phyloP scores from a whole-genome alignment of 176 grass and related monocot genomes.

The Eremochloa ophiuroides region DNA sequence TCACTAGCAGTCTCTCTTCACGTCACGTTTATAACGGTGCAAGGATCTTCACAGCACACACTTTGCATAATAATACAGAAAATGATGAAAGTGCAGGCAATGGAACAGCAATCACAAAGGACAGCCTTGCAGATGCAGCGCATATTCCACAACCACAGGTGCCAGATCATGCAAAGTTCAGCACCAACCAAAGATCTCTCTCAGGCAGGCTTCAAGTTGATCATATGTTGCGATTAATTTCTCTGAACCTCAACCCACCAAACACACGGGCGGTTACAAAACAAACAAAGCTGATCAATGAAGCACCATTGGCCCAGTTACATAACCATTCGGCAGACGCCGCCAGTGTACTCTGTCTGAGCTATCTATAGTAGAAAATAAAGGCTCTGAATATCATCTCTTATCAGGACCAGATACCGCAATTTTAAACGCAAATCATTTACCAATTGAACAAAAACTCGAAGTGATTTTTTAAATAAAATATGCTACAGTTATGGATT shows the following conservation, averaged over 20 bases:
- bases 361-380: not conserved
- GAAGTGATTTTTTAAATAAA: not conserved
- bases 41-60: too few relatives aligned
- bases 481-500: conserved; percentile 21
- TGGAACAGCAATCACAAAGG: not conserved
- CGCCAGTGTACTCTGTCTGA: not conserved
- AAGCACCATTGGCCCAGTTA: not conserved
- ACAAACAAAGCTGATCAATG: not conserved
- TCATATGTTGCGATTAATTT: not conserved
- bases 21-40: not conserved
- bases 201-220: not conserved
- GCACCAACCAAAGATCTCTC: not conserved
- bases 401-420: not conserved
- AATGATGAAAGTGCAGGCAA: not conserved
- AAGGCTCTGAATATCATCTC: not conserved
- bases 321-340: not conserved
- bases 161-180: not conserved
- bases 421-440: not conserved
- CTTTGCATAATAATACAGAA: too few relatives aligned
- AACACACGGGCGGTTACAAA: not conserved
- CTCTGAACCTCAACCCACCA: not conserved
- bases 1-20: not conserved
- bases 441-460: not conserved
- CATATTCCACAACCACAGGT: not conserved
- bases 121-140: not conserved